Evolutionary conservation across 345 rosid species (phyloP).

Genomic region (Heritiera fomes): DNA sequence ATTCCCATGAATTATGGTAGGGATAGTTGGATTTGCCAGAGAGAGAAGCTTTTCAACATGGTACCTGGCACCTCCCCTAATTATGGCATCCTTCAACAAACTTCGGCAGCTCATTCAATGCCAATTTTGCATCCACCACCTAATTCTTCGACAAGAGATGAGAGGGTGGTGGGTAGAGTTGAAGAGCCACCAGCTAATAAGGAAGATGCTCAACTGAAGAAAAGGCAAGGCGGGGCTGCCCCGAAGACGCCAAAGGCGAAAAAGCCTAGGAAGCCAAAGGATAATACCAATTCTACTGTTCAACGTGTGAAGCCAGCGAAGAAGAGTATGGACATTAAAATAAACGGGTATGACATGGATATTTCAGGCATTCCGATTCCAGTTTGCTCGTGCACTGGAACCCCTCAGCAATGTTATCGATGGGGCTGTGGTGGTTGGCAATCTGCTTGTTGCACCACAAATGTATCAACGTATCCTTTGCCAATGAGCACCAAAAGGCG

Average conservation of each 20-base stretch:
- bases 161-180: conserved; percentile 43
- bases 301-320: conserved; percentile 72
- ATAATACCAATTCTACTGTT: conserved; percentile 38
- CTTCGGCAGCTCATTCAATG: conserved; percentile 58
- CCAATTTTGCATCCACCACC: conserved; percentile 65
- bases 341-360: conserved; percentile 84
- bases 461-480: conserved; percentile 81
- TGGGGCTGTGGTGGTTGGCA: conserved; percentile 99
- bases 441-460: conserved; percentile 89
- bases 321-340: conserved; percentile 73
- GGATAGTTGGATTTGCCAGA: conserved; percentile 63
- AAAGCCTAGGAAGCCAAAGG: conserved; percentile 83
- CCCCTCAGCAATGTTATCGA: conserved; percentile 88
- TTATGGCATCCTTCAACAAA: conserved; percentile 56
- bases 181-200: conserved; percentile 48
- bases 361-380: conserved; percentile 80
- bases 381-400: conserved; percentile 88
- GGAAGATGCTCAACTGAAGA: conserved; percentile 57
- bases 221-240: conserved; percentile 51
- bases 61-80: conserved; percentile 46
- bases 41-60: conserved; percentile 70
- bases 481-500: conserved; percentile 95
- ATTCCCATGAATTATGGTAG: conserved; percentile 61
- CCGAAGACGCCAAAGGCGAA: conserved; percentile 64
- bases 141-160: conserved; percentile 48